These are phyloP conservation scores for Cucurbita moschata DNA, from an alignment of 306 rosid genomes.

Conservation along the genomic window DNA sequence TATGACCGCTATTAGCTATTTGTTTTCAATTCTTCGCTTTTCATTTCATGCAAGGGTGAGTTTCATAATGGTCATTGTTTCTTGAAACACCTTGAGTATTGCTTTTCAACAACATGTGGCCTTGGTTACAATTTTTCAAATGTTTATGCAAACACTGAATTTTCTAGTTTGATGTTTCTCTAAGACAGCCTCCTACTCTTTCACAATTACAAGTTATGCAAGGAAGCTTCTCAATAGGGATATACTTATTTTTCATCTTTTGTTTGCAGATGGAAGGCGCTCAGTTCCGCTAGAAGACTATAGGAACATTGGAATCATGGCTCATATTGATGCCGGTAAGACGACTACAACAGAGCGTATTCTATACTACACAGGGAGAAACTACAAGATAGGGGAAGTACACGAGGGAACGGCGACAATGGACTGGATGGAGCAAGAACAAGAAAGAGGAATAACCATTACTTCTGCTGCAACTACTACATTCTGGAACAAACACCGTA, in stretches of 20 bases:
- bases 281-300: conserved; percentile 56
- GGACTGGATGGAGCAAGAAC: conserved; percentile 99
- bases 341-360: conserved; percentile 84
- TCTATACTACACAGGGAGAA: conserved; percentile 82
- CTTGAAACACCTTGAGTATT: no score
- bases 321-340: conserved; percentile 95
- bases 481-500: conserved; percentile 81
- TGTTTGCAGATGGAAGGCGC: conserved; percentile 40
- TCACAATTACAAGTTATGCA: neutral
- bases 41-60: neutral
- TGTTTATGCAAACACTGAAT: neutral
- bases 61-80: neutral
- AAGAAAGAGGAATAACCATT: conserved; percentile 95
- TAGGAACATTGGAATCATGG: conserved; percentile 95
- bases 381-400: conserved; percentile 95
- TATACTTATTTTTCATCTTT: neutral
- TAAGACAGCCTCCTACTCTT: neutral
- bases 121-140: neutral
- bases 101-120: neutral
- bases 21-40: neutral
- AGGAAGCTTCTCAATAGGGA: neutral
- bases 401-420: conserved; percentile 95
- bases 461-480: conserved; percentile 99
- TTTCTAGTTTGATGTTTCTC: neutral
- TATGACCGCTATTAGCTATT: neutral